Base-by-base conservation (phyloP, 306 rosid species). In the Quercus gilva region DNA sequence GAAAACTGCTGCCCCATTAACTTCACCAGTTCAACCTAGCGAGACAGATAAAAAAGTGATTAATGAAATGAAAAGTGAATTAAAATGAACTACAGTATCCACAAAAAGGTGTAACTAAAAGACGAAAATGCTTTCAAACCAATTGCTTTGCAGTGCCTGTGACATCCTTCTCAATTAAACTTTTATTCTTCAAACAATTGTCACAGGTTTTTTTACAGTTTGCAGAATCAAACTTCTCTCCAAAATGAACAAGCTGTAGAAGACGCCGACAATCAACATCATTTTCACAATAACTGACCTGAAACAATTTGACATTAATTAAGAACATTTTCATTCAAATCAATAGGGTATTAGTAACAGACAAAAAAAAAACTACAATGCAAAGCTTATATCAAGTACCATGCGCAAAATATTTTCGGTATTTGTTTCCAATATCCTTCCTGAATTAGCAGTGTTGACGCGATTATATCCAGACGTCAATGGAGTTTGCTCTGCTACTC, bases 281-380 rank as follows among this genome's bases (percentile, higher is more conserved):
- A 75, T 93, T 95, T 87, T 95, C 99, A 77, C 98, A 90, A 80
- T 95, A 95, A 82, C 98, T 90, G 78, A 95, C 92, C 99, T 95
- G 92, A 74, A 73, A 80, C 80, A 78, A 63, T 80, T 86, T n/a
- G 60, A 65, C 41, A 73, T 76, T 71, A 51, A 76, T 49, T 85
- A 63, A 79, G 63, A 51, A 53, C 52, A 70, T 43, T 23, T 77
- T 51, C 58, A 75, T n/a, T 75, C 5, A 35, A 29, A 31, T 13
- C n/a, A 57, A 17, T 49, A 7, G 28, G 31, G 65, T 10, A 74
- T 65, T 75, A 68, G 33, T 51, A 64, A 68, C 63, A 77, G 20
- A 70, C 21, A 64, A 58, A 3, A 45, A 35, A 65, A 28, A 51
- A 65, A 71, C 51, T n/a, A 41, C 65, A 69, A 76, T 68, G 63